Percentiles rank a stretch among this genome's conserved stretches.
These are phyloP conservation scores for Claviceps cyperi DNA, from an alignment of 2,329 filamentous ascomycete genomes.

Conservation along the genomic window DNA sequence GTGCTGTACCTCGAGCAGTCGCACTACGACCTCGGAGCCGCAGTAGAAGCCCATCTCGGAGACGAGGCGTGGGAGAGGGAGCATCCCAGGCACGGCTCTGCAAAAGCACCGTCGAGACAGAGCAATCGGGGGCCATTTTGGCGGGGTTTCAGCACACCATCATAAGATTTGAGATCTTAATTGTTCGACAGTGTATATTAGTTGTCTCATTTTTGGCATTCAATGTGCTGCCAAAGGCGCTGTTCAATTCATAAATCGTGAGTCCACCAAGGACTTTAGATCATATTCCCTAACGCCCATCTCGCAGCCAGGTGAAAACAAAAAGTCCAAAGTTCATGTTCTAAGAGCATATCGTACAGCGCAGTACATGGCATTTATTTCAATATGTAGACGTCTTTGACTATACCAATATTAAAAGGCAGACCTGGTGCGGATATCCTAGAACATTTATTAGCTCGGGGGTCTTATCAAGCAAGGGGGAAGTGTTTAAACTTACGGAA, in stretches of 20 bases:
- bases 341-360: conserved; percentile 12
- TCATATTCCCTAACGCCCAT: conserved; percentile 19
- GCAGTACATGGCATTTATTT: conserved; percentile 1
- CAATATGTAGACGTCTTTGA: not conserved
- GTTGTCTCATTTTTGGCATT: conserved; percentile 7
- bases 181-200: not conserved
- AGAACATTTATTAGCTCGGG: conserved; percentile 11
- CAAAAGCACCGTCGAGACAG: conserved; percentile 15
- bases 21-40: conserved; percentile 49
- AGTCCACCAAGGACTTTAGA: conserved; percentile 12
- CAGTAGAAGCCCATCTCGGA: conserved; percentile 48
- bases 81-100: conserved; percentile 31
- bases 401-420: conserved; percentile 31
- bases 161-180: not conserved
- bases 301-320: conserved; percentile 4
- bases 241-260: conserved; percentile 13
- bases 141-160: conserved; percentile 11
- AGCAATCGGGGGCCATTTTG: conserved; percentile 19
- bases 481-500: conserved; percentile 33
- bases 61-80: conserved; percentile 65
- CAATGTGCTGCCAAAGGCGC: conserved; percentile 7
- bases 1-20: conserved; percentile 59
- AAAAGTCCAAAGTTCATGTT: conserved; percentile 12
- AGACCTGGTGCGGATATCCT: conserved; percentile 45
- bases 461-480: too few relatives aligned